A percentile compares a stretch with the other conserved stretches of the same genome.
Evolutionary conservation across 2,329 filamentous ascomycete genomes (phyloP).

Genomic region (Lomentospora prolificans): DNA sequence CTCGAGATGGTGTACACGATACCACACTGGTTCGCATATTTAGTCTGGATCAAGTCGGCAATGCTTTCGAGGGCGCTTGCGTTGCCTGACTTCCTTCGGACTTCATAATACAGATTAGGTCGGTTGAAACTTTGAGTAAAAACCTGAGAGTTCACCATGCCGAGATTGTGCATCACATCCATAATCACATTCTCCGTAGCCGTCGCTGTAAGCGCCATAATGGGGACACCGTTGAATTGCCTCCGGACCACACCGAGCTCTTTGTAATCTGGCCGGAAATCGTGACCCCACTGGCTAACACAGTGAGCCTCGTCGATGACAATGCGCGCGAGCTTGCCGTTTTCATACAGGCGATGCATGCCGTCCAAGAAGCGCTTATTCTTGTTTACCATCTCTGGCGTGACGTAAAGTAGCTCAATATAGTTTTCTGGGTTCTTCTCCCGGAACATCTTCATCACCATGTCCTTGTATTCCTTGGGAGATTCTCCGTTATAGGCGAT

Average conservation of each 20-base stretch:
- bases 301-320: slow-evolving; percentile 99
- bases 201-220: slow-evolving; percentile 93
- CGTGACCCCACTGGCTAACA: slow-evolving; percentile 97
- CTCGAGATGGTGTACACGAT: slow-evolving; percentile 91
- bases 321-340: slow-evolving; percentile 69
- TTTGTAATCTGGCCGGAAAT: slow-evolving; percentile 96
- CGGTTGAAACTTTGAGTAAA: slow-evolving; percentile 95
- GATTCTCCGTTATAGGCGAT: slow-evolving; percentile 74
- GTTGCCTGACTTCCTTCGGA: slow-evolving; percentile 59
- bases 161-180: slow-evolving; percentile 86
- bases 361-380: slow-evolving; percentile 58
- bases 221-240: slow-evolving; percentile 67
- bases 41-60: slow-evolving; percentile 57
- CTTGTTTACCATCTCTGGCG: slow-evolving; percentile 91
- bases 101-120: slow-evolving; percentile 87
- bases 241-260: slow-evolving; percentile 63
- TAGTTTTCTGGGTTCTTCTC: slow-evolving; percentile 59
- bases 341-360: slow-evolving; percentile 58
- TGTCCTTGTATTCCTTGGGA: slow-evolving; percentile 47
- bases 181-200: slow-evolving; percentile 87
- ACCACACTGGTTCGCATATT: slow-evolving; percentile 64
- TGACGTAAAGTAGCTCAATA: slow-evolving; percentile 86
- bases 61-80: slow-evolving; percentile 35
- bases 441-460: slow-evolving; percentile 56
- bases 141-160: slow-evolving; percentile 65